phyloP scores from a whole-genome alignment of 164 flowering plant species.

The Platanus orientalis region DNA sequence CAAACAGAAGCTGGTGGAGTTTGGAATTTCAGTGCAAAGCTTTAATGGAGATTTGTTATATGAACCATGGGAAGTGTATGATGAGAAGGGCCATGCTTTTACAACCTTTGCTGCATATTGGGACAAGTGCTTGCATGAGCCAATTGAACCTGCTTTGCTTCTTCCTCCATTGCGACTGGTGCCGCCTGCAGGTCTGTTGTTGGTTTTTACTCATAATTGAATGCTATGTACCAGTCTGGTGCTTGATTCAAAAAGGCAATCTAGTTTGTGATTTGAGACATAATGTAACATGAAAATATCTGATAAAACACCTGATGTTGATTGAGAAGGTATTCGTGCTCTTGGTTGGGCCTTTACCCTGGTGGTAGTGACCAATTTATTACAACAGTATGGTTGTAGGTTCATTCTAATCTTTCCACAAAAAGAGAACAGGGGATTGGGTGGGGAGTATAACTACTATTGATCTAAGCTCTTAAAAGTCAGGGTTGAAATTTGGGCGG shows the following conservation, averaged over 20 bases:
- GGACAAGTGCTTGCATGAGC: slow-evolving; percentile 64
- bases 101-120: slow-evolving; percentile 76
- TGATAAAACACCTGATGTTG: background rate
- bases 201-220: background rate
- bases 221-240: background rate
- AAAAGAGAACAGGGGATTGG: too few relatives aligned
- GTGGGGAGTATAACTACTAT: too few relatives aligned
- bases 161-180: slow-evolving; percentile 67
- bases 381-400: background rate
- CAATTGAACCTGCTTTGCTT: slow-evolving; percentile 42
- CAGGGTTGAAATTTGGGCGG: too few relatives aligned
- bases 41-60: slow-evolving; percentile 74
- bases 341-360: slow-evolving; percentile 1
- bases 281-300: background rate
- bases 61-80: slow-evolving; percentile 91
- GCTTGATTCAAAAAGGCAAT: background rate
- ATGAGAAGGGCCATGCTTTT: slow-evolving; percentile 65
- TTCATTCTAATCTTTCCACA: background rate
- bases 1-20: slow-evolving; percentile 69
- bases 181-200: slow-evolving; percentile 47
- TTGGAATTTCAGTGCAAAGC: slow-evolving; percentile 67
- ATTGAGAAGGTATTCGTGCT: too few relatives aligned
- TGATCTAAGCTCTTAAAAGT: too few relatives aligned
- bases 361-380: background rate
- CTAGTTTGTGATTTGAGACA: background rate